Percentiles rank a stretch among this genome's conserved stretches.
Conservation (phyloP, 441 rosid genomes). For the Eruca vesicaria region DNA sequence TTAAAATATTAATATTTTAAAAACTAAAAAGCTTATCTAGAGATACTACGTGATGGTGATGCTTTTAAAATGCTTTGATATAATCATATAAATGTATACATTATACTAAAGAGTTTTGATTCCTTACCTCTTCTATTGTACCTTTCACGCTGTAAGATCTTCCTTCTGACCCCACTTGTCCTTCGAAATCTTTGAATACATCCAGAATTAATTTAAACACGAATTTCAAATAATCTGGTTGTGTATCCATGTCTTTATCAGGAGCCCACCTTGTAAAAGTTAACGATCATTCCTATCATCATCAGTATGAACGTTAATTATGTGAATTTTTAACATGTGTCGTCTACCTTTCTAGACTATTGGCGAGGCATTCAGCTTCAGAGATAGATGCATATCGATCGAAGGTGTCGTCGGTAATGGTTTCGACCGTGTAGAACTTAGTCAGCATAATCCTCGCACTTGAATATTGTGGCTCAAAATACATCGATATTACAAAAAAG, state of each 20-base stretch:
- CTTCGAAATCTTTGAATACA: slow-evolving; percentile 4
- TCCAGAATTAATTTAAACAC: slow-evolving; percentile 9
- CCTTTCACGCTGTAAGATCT: not conserved
- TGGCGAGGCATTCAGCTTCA: slow-evolving; percentile 28
- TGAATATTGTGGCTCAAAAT: slow-evolving; percentile 38
- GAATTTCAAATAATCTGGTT: slow-evolving; percentile 8
- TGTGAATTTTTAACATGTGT: not conserved
- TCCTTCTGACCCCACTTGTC: slow-evolving; percentile 1
- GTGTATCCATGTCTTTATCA: slow-evolving; percentile 5
- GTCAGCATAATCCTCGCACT: slow-evolving; percentile 23
- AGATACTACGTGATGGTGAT: no score
- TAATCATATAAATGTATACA: not conserved
- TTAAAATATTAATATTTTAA: no score
- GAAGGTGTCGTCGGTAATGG: slow-evolving; percentile 39
- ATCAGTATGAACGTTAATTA: not conserved
- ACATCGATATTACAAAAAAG: slow-evolving; percentile 27
- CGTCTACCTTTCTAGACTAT: slow-evolving; percentile 32
- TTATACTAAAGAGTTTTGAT: not conserved
- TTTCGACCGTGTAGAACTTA: slow-evolving; percentile 12
- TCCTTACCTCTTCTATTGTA: slow-evolving; percentile 10
- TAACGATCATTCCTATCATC: not conserved
- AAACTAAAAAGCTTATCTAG: no score
- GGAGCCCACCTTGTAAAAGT: slow-evolving; percentile 20
- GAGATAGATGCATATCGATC: slow-evolving; percentile 42
- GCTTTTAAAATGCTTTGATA: not conserved